Percentiles rank a stretch among this genome's conserved stretches.
Evolutionary conservation across 768 basidiomycete species (phyloP).

Genomic region (Leucosporidium creatinivorum): DNA sequence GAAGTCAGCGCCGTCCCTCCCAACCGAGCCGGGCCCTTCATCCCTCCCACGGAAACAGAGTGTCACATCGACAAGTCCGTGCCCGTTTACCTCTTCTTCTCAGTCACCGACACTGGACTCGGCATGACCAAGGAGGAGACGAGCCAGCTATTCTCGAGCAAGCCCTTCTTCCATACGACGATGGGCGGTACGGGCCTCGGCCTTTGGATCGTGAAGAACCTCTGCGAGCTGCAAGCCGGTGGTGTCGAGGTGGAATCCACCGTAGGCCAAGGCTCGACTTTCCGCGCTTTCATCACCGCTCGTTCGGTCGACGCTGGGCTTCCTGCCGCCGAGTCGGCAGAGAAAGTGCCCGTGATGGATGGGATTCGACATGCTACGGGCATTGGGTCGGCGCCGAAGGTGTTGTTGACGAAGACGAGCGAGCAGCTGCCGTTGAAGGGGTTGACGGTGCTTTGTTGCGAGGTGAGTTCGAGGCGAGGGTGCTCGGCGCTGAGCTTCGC

Average conservation of each 20-base stretch:
- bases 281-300: neutral
- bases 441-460: neutral
- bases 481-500: too few species aligned
- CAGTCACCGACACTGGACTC: constrained; percentile 39
- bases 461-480: neutral
- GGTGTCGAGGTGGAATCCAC: neutral
- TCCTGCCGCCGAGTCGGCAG: neutral
- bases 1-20: constrained; percentile 37
- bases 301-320: neutral
- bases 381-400: neutral
- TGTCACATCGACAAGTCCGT: constrained; percentile 25
- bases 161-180: constrained; percentile 39
- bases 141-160: constrained; percentile 39
- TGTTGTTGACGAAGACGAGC: neutral
- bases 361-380: neutral
- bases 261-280: neutral
- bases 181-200: constrained; percentile 42
- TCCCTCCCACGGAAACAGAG: constrained; percentile 38
- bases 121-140: constrained; percentile 41
- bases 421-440: neutral
- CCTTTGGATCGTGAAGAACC: constrained; percentile 36
- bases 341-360: neutral
- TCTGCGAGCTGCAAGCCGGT: constrained; percentile 8
- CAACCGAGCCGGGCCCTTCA: constrained; percentile 17
- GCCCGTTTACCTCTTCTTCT: constrained; percentile 38